Conservation (phyloP, 768 basidiomycete genomes). For the Russula dissimulans region DNA sequence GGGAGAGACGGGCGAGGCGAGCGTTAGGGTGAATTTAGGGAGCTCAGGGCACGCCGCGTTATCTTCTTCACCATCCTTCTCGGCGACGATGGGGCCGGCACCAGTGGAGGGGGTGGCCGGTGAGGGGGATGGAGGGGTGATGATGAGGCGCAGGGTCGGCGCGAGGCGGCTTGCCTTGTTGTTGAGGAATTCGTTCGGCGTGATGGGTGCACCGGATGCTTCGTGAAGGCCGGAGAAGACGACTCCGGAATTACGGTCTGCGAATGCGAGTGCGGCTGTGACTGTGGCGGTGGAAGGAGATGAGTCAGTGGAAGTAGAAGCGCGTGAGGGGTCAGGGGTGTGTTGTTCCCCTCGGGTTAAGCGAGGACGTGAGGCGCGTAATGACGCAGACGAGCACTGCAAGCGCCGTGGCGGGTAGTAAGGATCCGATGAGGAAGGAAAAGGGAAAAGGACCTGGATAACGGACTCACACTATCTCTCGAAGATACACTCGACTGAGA, state of each 20-base stretch:
- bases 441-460: no score
- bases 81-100: no score
- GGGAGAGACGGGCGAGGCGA: background rate
- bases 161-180: background rate
- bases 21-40: background rate
- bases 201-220: background rate
- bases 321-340: background rate
- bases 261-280: background rate
- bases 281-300: background rate
- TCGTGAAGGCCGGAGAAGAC: background rate
- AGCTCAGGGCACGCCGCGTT: background rate
- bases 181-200: background rate
- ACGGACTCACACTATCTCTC: background rate
- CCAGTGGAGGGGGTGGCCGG: no score
- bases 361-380: background rate
- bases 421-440: background rate
- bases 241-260: slow-evolving; percentile 5
- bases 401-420: background rate
- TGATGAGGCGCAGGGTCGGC: background rate
- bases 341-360: background rate
- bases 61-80: background rate
- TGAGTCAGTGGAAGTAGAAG: background rate
- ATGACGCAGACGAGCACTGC: background rate
- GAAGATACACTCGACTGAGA: background rate
- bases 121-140: background rate